Conservation (phyloP, 2,329 filamentous ascomycete genomes). For the Pseudodiploospora longispora region DNA sequence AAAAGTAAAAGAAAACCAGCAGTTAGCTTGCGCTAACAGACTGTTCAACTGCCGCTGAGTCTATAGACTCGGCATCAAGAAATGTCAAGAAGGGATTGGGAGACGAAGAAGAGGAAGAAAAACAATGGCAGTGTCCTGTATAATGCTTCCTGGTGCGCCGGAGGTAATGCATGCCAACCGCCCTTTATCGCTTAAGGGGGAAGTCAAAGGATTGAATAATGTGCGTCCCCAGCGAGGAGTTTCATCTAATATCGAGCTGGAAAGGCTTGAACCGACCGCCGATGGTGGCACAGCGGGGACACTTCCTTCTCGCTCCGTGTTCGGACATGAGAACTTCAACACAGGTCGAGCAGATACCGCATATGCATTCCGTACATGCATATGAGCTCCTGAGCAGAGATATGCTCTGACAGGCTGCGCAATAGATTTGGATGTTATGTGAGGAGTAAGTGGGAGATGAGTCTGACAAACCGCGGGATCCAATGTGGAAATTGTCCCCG, state of each 20-base stretch:
- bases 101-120: neutral
- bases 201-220: neutral
- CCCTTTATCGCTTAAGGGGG: neutral
- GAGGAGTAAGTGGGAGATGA: constrained; percentile 69
- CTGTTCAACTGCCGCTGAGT: neutral
- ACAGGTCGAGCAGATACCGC: constrained; percentile 81
- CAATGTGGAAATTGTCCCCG: constrained; percentile 65
- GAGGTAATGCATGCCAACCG: neutral
- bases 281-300: constrained; percentile 70
- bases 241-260: constrained; percentile 59
- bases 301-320: constrained; percentile 67
- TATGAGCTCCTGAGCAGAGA: constrained; percentile 76
- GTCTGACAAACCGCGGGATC: constrained; percentile 53
- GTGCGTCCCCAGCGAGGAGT: neutral
- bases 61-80: neutral
- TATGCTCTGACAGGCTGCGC: constrained; percentile 73
- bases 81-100: too few relatives aligned
- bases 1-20: neutral
- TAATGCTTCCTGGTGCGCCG: constrained; percentile 7
- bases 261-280: constrained; percentile 78
- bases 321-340: constrained; percentile 73
- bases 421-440: constrained; percentile 82
- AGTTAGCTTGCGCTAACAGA: too few relatives aligned
- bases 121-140: constrained; percentile 1
- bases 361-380: constrained; percentile 94